These are phyloP conservation scores for Calocybe gangraenosa DNA, from an alignment of 768 basidiomycete genomes.

Conservation along the genomic window DNA sequence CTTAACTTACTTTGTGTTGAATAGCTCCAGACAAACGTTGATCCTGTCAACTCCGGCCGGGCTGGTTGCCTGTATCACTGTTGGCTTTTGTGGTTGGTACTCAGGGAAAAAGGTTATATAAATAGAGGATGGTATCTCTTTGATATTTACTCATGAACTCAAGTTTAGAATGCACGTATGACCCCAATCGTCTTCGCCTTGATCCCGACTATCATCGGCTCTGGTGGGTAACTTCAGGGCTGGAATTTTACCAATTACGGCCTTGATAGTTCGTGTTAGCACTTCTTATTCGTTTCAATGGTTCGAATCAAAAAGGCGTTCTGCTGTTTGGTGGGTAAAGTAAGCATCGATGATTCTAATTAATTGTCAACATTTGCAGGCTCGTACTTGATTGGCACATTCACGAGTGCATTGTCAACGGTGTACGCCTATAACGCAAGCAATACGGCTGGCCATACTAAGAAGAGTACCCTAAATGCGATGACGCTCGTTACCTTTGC, in stretches of 20 bases:
- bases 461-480: conserved; percentile 65
- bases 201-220: conserved; percentile 54
- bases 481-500: conserved; percentile 54
- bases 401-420: conserved; percentile 53
- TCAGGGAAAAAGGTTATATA: conserved; percentile 53
- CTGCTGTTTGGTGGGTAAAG: conserved; percentile 48
- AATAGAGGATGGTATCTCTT: background rate
- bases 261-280: too few relatives aligned
- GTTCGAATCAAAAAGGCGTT: conserved; percentile 42
- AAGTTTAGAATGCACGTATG: conserved; percentile 52
- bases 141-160: background rate
- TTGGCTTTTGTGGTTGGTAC: conserved; percentile 57
- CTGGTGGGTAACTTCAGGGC: too few relatives aligned
- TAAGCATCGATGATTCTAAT: background rate
- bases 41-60: conserved; percentile 58
- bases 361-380: conserved; percentile 22
- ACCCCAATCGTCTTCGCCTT: conserved; percentile 54
- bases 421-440: conserved; percentile 64
- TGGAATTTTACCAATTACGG: too few relatives aligned
- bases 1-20: background rate
- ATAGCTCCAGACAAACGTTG: conserved; percentile 54
- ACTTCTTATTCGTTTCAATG: conserved; percentile 51
- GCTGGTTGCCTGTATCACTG: conserved; percentile 41
- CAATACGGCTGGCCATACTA: conserved; percentile 62
- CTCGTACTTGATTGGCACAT: conserved; percentile 49